Evolutionary conservation across 2,329 filamentous ascomycete genomes (phyloP), one percentile per base, ranked within the genome.

Genomic region (Chaetomium strumarium): DNA sequence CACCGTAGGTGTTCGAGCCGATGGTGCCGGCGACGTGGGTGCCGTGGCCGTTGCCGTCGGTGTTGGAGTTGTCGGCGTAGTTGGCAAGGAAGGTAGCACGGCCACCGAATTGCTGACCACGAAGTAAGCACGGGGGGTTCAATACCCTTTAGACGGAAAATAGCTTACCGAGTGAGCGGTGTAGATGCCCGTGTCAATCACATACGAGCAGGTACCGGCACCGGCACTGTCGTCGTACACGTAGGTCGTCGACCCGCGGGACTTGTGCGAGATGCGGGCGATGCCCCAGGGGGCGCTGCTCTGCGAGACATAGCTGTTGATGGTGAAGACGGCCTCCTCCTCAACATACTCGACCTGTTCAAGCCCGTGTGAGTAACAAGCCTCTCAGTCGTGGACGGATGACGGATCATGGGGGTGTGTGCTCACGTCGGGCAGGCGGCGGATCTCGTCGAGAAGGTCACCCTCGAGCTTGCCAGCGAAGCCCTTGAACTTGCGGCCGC

Each of bases 121-220:
- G 13, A 30, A 38, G 43, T 44, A 10, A 48, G 46, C 7, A 12
- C 12, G n/a, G n/a, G 33, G 12, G 20, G 17, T 13, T 11, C 45
- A 19, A 16, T 13, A 34, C 24, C 3, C 12, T 1, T 17, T 29
- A 2, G 16, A 31, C 8, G 1, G 1, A 14, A 5, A 24, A 13
- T 9, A 16, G 51, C 57, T 47, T 59, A 65, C 61, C 9, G 57
- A 48, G 62, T 78, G 75, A 34, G 60, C 45, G 16, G 66, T 69
- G 53, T 67, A 66, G 55, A 77, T 73, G 56, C 75, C 75, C 2
- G 75, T 77, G 64, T 78, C 75, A 53, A 78, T 71, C 47, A 78
- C 60, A 46, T 66, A 67, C n/a, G 65, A 51, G 53, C 65, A 67
- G 24, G 63, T 65, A 31, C 63, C 65, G 29, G 55, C 62, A 31